These are phyloP conservation scores for Hymenoscyphus scutula DNA, from an alignment of 2,329 filamentous ascomycete species.

Conservation along the genomic window DNA sequence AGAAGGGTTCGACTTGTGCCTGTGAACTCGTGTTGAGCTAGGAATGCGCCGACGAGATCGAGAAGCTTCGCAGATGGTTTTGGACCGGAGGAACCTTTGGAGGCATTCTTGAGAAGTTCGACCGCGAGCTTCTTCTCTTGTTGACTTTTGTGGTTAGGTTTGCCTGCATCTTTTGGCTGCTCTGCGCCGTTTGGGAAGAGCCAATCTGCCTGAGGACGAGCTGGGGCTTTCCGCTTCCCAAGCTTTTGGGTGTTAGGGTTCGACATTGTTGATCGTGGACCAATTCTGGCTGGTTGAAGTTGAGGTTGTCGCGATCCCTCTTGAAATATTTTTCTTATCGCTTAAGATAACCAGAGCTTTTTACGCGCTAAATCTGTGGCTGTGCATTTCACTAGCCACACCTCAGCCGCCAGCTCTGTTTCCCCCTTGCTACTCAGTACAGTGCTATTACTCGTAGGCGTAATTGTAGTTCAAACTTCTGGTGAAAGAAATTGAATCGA, in stretches of 20 bases:
- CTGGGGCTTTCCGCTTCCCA: constrained; percentile 31
- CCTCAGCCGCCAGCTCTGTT: too few species aligned
- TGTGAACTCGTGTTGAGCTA: constrained; percentile 63
- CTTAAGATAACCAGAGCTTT: constrained; percentile 2
- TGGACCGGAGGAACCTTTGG: constrained; percentile 26
- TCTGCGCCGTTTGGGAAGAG: constrained; percentile 30
- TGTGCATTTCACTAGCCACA: not conserved
- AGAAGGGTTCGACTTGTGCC: constrained; percentile 60
- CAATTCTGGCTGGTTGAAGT: constrained; percentile 13
- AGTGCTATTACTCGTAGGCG: too few species aligned
- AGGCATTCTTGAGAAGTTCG: constrained; percentile 31
- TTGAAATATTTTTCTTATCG: constrained; percentile 3
- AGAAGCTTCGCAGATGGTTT: constrained; percentile 59
- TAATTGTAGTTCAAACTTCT: too few species aligned
- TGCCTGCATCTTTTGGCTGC: constrained; percentile 20
- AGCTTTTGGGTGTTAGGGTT: constrained; percentile 37
- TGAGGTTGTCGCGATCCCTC: not conserved
- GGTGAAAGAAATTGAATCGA: too few species aligned
- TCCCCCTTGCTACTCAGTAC: too few species aligned
- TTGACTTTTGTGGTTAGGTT: constrained; percentile 25
- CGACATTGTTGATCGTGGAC: constrained; percentile 24
- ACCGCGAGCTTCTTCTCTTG: constrained; percentile 34
- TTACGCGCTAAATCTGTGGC: not conserved
- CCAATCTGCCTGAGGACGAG: constrained; percentile 34
- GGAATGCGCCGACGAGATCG: constrained; percentile 64